A percentile compares a stretch with the other conserved stretches of the same genome.
These are phyloP conservation scores for Rhododendron vialii DNA, from an alignment of 148 eudicot species.

Conservation along the genomic window DNA sequence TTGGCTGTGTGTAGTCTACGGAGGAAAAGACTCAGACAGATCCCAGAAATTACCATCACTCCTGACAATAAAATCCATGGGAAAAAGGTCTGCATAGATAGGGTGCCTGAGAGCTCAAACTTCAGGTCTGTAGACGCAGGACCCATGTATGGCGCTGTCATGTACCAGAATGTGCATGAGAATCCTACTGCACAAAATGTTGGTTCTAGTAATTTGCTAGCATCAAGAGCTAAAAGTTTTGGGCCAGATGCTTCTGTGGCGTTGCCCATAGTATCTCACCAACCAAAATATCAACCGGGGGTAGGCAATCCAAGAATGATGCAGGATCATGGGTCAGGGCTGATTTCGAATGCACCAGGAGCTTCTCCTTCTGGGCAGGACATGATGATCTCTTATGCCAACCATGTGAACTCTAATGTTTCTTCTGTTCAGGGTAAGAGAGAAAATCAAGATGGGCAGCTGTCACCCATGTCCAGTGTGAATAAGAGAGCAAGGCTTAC, in stretches of 20 bases:
- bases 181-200: conserved; percentile 45
- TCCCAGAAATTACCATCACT: conserved; percentile 53
- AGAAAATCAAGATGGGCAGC: conserved; percentile 68
- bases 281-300: conserved; percentile 48
- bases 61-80: conserved; percentile 47
- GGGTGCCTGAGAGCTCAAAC: conserved; percentile 58
- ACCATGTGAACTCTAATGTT: conserved; percentile 35
- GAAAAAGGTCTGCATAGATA: conserved; percentile 63
- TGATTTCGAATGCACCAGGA: conserved; percentile 34
- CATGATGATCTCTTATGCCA: conserved; percentile 41
- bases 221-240: conserved; percentile 30
- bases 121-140: conserved; percentile 52
- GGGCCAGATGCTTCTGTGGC: conserved; percentile 34
- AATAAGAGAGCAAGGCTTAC: conserved; percentile 56
- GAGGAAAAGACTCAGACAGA: conserved; percentile 63
- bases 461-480: conserved; percentile 42
- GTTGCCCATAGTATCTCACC: conserved; percentile 32
- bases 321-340: conserved; percentile 53
- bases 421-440: conserved; percentile 45
- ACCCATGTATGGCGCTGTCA: conserved; percentile 28
- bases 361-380: conserved; percentile 56
- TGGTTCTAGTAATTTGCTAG: conserved; percentile 30
- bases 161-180: conserved; percentile 50
- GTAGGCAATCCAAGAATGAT: conserved; percentile 42
- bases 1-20: conserved; percentile 51